Base-by-base conservation (phyloP, 768 basidiomycete species). In the Sarcodon sp. region DNA sequence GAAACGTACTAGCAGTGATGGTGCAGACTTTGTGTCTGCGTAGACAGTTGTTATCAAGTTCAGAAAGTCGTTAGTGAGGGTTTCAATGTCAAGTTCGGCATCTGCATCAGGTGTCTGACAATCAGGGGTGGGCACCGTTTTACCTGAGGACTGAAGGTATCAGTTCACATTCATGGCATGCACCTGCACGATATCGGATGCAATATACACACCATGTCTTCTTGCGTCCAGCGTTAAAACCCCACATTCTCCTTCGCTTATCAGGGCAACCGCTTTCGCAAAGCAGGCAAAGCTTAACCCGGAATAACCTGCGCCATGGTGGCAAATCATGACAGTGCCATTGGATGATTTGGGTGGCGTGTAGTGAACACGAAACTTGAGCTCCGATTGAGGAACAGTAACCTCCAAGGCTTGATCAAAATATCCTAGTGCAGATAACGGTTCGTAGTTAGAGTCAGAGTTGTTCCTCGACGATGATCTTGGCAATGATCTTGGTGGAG, bases 251-350 rank as follows among this genome's bases (percentile, higher is more conserved):
- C 81, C 83, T 31, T 69, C 70, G 38, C 78, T 75, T 61, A 72
- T 53, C 38, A 66, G 73, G 9, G 60, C 61, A 1, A 97, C 66
- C 64, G 87, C 83, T 63, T 82, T 83, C n/a, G 93, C 90, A 49
- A 96, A 72, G 57, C 80, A 83, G 2, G 96, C 92, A 61, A 94
- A 99, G 53, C 79, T 87, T 51, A 97, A 68, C 0, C 80, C 96
- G 0, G 84, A 83, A 59, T 90, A 90, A 11, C 96, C 96, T 0
- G 90, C 94, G 1, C 96, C 96, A 55, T 99, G 94, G 57, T 96
- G 92, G 65, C 88, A 93, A 5, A 97, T 73, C 61, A 98, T 76
- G 3, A 94, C 78, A 0, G 84, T 81, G 13, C 70, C 71, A 34
- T 70, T 73, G 46, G 70, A 67, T 15, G 66, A 54, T 44, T 70